Evolutionary conservation across 164 flowering plant species (phyloP).

Genomic region (Magnolia officinalis): DNA sequence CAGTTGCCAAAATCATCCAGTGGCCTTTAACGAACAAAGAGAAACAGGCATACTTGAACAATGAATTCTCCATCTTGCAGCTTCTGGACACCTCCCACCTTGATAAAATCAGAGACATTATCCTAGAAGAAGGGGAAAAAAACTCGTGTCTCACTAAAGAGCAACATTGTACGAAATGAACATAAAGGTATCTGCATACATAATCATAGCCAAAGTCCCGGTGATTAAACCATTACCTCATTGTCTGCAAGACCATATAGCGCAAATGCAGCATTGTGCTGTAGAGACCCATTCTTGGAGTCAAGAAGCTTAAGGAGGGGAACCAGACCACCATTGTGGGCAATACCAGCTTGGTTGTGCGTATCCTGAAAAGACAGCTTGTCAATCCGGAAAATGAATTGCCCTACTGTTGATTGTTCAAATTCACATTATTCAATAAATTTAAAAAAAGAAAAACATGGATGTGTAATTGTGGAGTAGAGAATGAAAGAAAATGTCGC

Average conservation of each 20-base stretch:
- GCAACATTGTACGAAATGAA: neutral
- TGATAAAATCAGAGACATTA: constrained; percentile 87
- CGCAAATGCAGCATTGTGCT: constrained; percentile 99
- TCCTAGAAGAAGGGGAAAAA: constrained; percentile 43
- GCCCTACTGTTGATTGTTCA: neutral
- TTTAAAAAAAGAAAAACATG: too few relatives aligned
- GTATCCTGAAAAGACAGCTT: constrained; percentile 47
- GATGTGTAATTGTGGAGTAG: neutral
- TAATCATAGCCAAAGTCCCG: neutral
- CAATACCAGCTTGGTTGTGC: constrained; percentile 97
- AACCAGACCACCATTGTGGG: constrained; percentile 71
- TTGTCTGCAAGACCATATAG: constrained; percentile 98
- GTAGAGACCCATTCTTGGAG: constrained; percentile 91
- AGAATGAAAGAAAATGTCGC: neutral
- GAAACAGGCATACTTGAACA: constrained; percentile 64
- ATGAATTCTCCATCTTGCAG: constrained; percentile 97
- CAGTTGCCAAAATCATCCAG: neutral
- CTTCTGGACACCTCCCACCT: constrained; percentile 95
- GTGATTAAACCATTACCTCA: constrained; percentile 52
- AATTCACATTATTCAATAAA: neutral
- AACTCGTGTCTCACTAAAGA: neutral
- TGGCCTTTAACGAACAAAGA: neutral
- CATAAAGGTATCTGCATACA: neutral
- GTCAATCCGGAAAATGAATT: neutral
- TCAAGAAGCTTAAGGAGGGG: constrained; percentile 93